A percentile compares a stretch with the other conserved stretches of the same genome.
phyloP scores from a whole-genome alignment of 805 yeast species.

The Ogataea naganishii region DNA sequence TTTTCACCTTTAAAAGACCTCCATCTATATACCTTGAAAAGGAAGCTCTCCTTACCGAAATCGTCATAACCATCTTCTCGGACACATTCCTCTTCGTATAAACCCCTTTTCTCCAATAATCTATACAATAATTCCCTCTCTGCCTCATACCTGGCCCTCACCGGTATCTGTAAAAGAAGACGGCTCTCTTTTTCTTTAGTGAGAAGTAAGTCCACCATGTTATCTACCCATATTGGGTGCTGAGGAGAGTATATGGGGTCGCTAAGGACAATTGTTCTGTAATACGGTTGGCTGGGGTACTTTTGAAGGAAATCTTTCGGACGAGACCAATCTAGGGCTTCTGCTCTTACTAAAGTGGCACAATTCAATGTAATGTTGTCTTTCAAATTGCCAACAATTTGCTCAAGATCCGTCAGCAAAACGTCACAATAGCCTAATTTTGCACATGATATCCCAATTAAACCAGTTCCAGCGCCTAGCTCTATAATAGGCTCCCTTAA shows the following conservation, averaged over 20 bases:
- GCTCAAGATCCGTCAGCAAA: slow-evolving; percentile 68
- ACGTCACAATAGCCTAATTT: slow-evolving; percentile 37
- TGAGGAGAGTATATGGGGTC: slow-evolving; percentile 84
- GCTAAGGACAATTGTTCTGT: slow-evolving; percentile 59
- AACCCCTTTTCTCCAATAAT: slow-evolving; percentile 32
- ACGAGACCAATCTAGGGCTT: slow-evolving; percentile 70
- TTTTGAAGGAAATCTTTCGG: slow-evolving; percentile 29
- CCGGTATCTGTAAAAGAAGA: slow-evolving; percentile 69
- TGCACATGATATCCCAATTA: slow-evolving; percentile 69
- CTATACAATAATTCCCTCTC: slow-evolving; percentile 59
- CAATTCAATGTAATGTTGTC: slow-evolving; percentile 52
- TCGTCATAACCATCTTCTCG: slow-evolving; percentile 72
- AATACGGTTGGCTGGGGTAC: slow-evolving; percentile 22
- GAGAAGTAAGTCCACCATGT: slow-evolving; percentile 46
- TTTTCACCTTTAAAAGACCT: no score
- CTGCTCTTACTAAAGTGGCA: slow-evolving; percentile 15
- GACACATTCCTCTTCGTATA: slow-evolving; percentile 25
- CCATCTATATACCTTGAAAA: slow-evolving; percentile 32
- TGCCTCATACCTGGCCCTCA: slow-evolving; percentile 54
- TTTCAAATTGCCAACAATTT: slow-evolving; percentile 60
- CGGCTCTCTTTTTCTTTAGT: slow-evolving; percentile 23
- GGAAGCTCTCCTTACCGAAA: slow-evolving; percentile 64
- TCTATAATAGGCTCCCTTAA: slow-evolving; percentile 42
- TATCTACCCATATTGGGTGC: slow-evolving; percentile 69
- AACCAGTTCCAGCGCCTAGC: slow-evolving; percentile 94